Base-by-base conservation (phyloP, 164 flowering plant species). In the Magnolia changhungtana region DNA sequence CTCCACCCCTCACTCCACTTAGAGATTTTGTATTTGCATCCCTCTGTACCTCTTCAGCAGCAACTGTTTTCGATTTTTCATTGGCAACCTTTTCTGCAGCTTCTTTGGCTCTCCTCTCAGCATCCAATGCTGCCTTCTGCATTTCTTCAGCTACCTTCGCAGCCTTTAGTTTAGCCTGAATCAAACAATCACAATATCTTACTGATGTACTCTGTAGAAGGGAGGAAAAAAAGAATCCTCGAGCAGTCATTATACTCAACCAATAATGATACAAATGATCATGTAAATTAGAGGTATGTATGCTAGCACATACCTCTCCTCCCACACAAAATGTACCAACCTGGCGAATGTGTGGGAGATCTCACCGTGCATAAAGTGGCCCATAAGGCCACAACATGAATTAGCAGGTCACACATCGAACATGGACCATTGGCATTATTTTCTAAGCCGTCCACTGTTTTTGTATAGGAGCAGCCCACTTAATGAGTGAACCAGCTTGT, bases 71-170 rank as follows among this genome's bases (percentile, higher is more conserved):
- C 68, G 21, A 78, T 74, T 80, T 27, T 11, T 75, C 76, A 20
- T 71, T 69, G 70, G 89, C 90, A 76, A 80, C 78, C 81, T 73
- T 90, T 72, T 89, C 85, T 27, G 89, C 89, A 79, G 90, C 90
- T 86, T 90, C 97, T 86, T 85, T 84, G 49, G 88, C 89, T 76
- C 76, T 87, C 74, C 73, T 86, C 80, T 86, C 94, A 85, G 90
- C 90, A 85, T 90, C 97, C 78, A 87, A 67, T 75, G 90, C 89
- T 74, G 85, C 89, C 65, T 69, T 83, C 76, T 82, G 87, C 79
- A 86, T 90, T 80, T 85, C 89, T 83, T 92, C 97, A 63, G 86
- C 91, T 81, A 80, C 86, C 77, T 74, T 83, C 66, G 79, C 88
- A 78, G 85, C 85, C 80, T 80, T 79, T 61, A 78, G 81, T 77